Evolutionary conservation across 805 yeast genomes (phyloP), one percentile per base, ranked within the genome.

Genomic region (Saturnispora hagleri): DNA sequence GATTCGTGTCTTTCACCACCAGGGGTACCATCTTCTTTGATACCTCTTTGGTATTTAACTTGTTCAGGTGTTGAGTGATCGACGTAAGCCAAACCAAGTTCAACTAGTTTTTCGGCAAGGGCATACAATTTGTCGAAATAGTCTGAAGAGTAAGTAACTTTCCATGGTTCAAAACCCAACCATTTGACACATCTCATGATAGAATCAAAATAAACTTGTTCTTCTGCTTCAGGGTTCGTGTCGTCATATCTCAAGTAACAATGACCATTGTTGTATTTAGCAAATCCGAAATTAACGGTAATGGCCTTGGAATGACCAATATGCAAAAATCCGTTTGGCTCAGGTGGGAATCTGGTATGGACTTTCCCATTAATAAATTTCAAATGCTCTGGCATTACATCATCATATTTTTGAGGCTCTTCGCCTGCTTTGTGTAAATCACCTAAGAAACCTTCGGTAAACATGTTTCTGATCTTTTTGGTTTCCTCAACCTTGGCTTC

Each of bases 181-280:
- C 99, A 93, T 54, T 76, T 75, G 48, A 93, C 85, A 80, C 91
- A 87, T 56, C 82, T 82, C 63, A 80, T 73, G 55, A 93, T 93
- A 46, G 95, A 82, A 58, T 80, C 81, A 69, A 93, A 89, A 67
- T 86, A 93, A 51, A 81, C 80, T 60, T 89, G 97, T 60, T 93
- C 97, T 71, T 93, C 99, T 44, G 97, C 97, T 70, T 93, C 99
- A 1, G 99, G 99, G 64, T 93, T 93, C 34, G 99, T 93, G 66
- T 93, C 99, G 69, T 93, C 99, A 62, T 81, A 93, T 68, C 99
- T 80, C 67, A 93, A 76, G 66, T 89, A 89, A 69, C 99, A 93
- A 50, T 79, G 75, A 57, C 99, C 99, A 55, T 80, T 77, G 67
- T 89, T 75, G 70, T 73, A 84, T 65, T 86, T 84, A 41, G 99